A percentile compares a stretch with the other conserved stretches of the same genome.
Evolutionary conservation across 345 rosid species (phyloP).

Genomic region (Sisymbrium irio): DNA sequence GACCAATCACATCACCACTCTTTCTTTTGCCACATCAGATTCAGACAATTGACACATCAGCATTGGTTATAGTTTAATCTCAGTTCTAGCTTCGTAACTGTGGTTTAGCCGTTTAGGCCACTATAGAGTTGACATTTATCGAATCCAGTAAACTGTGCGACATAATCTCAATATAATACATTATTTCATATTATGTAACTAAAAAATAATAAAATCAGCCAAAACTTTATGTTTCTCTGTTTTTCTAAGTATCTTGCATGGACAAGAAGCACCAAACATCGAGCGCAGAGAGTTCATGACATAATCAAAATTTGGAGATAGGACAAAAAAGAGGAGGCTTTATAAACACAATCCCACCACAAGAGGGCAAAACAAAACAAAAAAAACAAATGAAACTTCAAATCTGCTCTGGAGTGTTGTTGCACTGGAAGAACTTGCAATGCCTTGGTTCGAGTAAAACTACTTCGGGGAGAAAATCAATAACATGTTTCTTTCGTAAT

Average conservation of each 20-base stretch:
- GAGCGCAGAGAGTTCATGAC: not conserved
- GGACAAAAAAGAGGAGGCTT: not conserved
- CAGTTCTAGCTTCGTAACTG: too few relatives aligned
- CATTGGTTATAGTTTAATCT: too few relatives aligned
- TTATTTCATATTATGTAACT: not conserved
- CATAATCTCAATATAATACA: not conserved
- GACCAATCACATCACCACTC: too few relatives aligned
- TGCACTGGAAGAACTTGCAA: constrained; percentile 16
- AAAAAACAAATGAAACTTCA: not conserved
- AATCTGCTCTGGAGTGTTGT: constrained; percentile 6
- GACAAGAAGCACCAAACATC: not conserved
- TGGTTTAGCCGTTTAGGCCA: too few relatives aligned
- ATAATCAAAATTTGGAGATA: constrained; percentile 25
- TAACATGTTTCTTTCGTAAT: constrained; percentile 7
- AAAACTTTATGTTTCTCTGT: not conserved
- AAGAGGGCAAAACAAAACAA: not conserved
- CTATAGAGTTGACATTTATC: too few relatives aligned
- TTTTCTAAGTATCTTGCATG: not conserved
- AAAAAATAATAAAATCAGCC: not conserved
- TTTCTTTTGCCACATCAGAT: too few relatives aligned
- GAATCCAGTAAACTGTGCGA: not conserved
- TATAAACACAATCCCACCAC: constrained; percentile 25
- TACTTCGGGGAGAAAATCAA: not conserved
- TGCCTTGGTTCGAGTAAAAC: not conserved
- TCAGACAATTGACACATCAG: too few relatives aligned